Conservation (phyloP, 768 basidiomycete genomes). For the Auriculariales sp. region DNA sequence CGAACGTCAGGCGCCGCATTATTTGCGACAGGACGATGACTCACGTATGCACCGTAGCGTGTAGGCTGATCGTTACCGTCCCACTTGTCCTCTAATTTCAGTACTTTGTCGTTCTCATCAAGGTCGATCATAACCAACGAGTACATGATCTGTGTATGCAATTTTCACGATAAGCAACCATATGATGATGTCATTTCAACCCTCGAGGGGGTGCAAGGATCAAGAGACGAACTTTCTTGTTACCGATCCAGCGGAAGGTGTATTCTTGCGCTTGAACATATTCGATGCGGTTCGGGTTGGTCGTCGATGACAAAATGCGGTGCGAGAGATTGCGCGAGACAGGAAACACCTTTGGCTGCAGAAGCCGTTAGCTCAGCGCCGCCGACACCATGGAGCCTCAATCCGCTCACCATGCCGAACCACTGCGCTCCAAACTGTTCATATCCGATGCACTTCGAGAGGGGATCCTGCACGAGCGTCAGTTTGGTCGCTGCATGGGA, state of each 20-base stretch:
- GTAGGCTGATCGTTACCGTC: constrained; percentile 37
- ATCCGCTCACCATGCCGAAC: constrained; percentile 37
- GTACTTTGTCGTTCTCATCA: constrained; percentile 49
- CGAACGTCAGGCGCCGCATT: background rate
- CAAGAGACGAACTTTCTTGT: too few relatives aligned
- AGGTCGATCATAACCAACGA: constrained; percentile 51
- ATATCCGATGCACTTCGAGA: constrained; percentile 33
- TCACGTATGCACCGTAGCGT: constrained; percentile 25
- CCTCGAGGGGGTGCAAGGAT: too few relatives aligned
- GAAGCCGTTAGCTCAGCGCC: too few relatives aligned
- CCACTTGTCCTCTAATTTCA: constrained; percentile 45
- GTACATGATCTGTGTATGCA: too few relatives aligned
- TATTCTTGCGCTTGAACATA: constrained; percentile 49
- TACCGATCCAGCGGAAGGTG: constrained; percentile 33
- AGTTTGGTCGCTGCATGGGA: background rate
- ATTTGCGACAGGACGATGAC: background rate
- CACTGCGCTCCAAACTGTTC: constrained; percentile 41
- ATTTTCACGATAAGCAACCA: too few relatives aligned
- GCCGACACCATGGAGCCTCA: too few relatives aligned
- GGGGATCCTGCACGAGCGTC: constrained; percentile 31
- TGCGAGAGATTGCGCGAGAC: constrained; percentile 33
- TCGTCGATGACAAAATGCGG: constrained; percentile 45
- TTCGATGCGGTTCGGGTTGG: constrained; percentile 44
- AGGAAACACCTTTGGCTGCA: constrained; percentile 39
- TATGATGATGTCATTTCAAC: too few relatives aligned